Percentiles rank a stretch among this genome's conserved stretches.
Conservation (phyloP, 2,329 filamentous ascomycete genomes). For the Pseudogymnoascus sp. region DNA sequence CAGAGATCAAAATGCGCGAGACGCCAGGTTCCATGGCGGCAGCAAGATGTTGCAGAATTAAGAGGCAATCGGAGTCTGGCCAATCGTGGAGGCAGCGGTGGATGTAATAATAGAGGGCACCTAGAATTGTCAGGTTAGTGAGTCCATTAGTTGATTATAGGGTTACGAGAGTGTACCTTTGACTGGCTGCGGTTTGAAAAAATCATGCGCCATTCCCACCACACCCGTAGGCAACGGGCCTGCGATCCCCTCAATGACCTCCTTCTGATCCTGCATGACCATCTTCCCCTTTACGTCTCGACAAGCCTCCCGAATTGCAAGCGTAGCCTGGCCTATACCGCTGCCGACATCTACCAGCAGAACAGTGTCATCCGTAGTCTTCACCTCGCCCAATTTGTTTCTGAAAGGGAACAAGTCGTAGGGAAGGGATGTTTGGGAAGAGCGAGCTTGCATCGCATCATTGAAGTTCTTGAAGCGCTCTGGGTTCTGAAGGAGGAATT, state of each 20-base stretch:
- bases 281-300: constrained; percentile 18
- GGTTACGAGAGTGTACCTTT: constrained; percentile 17
- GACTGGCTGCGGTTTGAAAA: constrained; percentile 32
- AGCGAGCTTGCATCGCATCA: constrained; percentile 24
- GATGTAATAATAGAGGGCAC: constrained; percentile 32
- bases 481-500: constrained; percentile 24
- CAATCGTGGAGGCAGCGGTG: constrained; percentile 38
- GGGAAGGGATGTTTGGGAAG: constrained; percentile 14
- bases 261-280: constrained; percentile 23
- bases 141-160: neutral
- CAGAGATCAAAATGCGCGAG: constrained; percentile 27
- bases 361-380: constrained; percentile 24
- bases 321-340: constrained; percentile 17
- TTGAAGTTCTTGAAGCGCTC: constrained; percentile 27
- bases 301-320: constrained; percentile 16
- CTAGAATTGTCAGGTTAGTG: constrained; percentile 18
- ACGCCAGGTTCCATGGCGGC: constrained; percentile 29
- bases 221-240: constrained; percentile 18
- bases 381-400: constrained; percentile 19
- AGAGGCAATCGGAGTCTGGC: constrained; percentile 29
- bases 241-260: constrained; percentile 17
- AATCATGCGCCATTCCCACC: constrained; percentile 28
- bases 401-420: constrained; percentile 23
- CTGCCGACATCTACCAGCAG: constrained; percentile 21
- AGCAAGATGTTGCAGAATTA: constrained; percentile 31